Evolutionary conservation across 2,329 filamentous ascomycete species (phyloP), one percentile per base, ranked within the genome.

Genomic region (Aschersonia sp.): DNA sequence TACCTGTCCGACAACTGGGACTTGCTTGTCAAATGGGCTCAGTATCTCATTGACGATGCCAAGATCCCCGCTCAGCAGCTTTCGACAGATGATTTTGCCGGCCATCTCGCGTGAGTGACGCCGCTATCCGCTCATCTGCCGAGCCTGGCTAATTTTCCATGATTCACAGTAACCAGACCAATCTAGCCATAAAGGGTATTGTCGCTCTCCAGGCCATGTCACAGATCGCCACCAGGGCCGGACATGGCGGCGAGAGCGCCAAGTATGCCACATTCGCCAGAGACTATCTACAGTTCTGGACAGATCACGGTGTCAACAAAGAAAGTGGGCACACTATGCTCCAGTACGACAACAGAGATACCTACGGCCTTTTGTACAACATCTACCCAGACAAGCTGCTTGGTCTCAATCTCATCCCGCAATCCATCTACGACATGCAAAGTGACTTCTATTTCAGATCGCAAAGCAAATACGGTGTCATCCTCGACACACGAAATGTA

Each of bases 31-130:
- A 81, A 87, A 57, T 92, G 86, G 86, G 87, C 85, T 0, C 70
- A 76, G 6, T 92, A 87, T 59, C 69, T 92, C 29, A 76, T 89
- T n/a, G 73, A 86, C 33, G 85, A 81, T 58, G 76, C 83, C 30
- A 68, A 90, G 42, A 78, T 85, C 49, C 86, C 86, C 3, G 76
- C 79, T 4, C 79, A 86, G 52, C 86, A 90, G 63, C 68, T 92
- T 12, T 87, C 81, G 22, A 92, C 86, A 1, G 86, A 92, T 57
- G 86, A 92, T 58, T 92, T 90, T 60, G 85, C 86, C 2, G 86
- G 86, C 41, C 81, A 81, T 62, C 70, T 58, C 42, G 55, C 56
- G 56, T 57, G 51, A 10, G 9, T 44, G 9, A 30, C 11, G 9
- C 45, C 29, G 14, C 29, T 11, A 32, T 22, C 22, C 22, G 22